A percentile compares a stretch with the other conserved stretches of the same genome.
Evolutionary conservation across 495 filamentous ascomycete species (phyloP).

Genomic region (Penicillium waksmanii): DNA sequence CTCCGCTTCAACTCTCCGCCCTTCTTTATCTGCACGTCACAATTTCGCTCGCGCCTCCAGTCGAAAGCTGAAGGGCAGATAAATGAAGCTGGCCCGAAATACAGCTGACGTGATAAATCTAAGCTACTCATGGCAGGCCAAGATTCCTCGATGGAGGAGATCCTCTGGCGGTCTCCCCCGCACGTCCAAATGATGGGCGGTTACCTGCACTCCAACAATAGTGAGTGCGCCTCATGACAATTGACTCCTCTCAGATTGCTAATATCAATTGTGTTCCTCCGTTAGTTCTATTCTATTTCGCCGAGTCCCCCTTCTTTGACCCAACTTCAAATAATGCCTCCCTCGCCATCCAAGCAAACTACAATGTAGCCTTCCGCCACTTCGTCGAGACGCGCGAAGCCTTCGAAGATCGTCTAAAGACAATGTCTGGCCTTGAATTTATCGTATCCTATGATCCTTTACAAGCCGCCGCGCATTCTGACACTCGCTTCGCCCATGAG

Average conservation of each 20-base stretch:
- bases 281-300: conserved; percentile 84
- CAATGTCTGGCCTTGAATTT: conserved; percentile 83
- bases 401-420: conserved; percentile 76
- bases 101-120: neutral
- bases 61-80: neutral
- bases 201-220: conserved; percentile 54
- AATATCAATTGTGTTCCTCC: neutral
- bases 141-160: conserved; percentile 74
- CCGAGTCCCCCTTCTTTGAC: conserved; percentile 89
- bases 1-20: conserved; percentile 21
- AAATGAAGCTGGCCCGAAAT: conserved; percentile 4
- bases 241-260: conserved; percentile 14
- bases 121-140: conserved; percentile 43
- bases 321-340: conserved; percentile 83
- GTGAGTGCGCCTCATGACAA: conserved; percentile 28
- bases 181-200: conserved; percentile 63
- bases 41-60: neutral
- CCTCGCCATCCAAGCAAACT: conserved; percentile 72
- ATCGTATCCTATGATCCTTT: conserved; percentile 74
- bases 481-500: conserved; percentile 56
- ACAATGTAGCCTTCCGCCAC: conserved; percentile 68
- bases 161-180: conserved; percentile 69
- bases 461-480: conserved; percentile 63
- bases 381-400: conserved; percentile 69
- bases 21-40: conserved; percentile 14